Evolutionary conservation across 2,329 filamentous ascomycete species (phyloP), one percentile per base, ranked within the genome.

Genomic region (Xylariales sp.): DNA sequence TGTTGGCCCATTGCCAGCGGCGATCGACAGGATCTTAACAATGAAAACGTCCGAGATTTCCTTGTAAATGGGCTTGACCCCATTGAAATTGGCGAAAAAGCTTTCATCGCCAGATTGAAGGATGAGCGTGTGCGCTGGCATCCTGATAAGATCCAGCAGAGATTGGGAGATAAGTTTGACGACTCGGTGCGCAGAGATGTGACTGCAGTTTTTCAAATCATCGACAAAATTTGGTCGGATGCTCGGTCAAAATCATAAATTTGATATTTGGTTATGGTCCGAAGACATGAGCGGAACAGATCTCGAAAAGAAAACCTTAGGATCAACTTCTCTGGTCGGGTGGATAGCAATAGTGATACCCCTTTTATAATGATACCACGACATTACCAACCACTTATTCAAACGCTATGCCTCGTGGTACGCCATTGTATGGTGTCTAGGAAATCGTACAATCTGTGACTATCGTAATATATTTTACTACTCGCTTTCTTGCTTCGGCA

Each of bases 121-220:
- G 68, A 79, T 5, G 93, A 98, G 67, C 79, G 93, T 36, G 82
- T 97, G 14, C 75, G 89, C 13, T 98, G 93, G 93, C 93, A 98
- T 67, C 93, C 93, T 4, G 93, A 98, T 65, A 98, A 97, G 70
- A 85, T 97, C 40, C 88, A 96, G 67, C 93, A 96, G 65, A 78
- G 81, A 37, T 82, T 95, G 43, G 87, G 88, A 4, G 79, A 76
- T 0, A 67, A 78, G 42, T 78, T 95, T 33, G 83, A 90, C 33
- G 72, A 79, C 17, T 73, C 73, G 4, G 78, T 86, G 4, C 82
- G 95, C 73, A 80, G 78, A 55, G 74, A 81, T 38, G 86, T 96
- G 29, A 98, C 91, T 10, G 85, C 86, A 6, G 83, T 95, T 8
- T 98, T 97, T 54, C 91, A 97, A 63, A 81, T 89, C 20, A 75